These are phyloP conservation scores for Oryza glumipatula DNA, from an alignment of 176 grass and related monocot genomes.

Conservation along the genomic window DNA sequence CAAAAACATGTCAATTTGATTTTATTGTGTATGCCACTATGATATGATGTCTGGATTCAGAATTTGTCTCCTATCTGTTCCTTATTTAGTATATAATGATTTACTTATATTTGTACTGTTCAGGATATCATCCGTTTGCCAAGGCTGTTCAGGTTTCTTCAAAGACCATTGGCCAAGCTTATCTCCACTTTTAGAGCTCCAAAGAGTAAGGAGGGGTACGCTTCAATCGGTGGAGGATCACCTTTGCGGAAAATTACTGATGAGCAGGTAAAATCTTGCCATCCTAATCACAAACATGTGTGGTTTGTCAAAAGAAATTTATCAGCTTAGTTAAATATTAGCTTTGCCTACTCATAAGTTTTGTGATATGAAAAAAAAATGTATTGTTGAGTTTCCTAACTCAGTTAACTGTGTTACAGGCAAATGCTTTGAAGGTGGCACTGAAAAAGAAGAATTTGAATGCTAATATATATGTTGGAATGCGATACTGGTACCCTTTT, in stretches of 20 bases:
- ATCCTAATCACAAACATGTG: not conserved
- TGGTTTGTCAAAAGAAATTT: constrained; percentile 5
- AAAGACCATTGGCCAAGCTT: constrained; percentile 91
- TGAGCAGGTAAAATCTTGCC: constrained; percentile 71
- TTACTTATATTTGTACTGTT: constrained; percentile 9
- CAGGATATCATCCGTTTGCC: constrained; percentile 97
- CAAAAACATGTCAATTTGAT: not conserved
- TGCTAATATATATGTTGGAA: constrained; percentile 90
- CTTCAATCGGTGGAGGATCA: constrained; percentile 95
- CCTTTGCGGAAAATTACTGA: constrained; percentile 92
- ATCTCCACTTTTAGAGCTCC: constrained; percentile 91
- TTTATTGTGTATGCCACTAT: not conserved
- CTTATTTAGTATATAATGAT: not conserved
- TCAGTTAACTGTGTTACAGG: constrained; percentile 52
- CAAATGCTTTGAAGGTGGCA: constrained; percentile 71
- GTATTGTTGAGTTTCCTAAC: constrained; percentile 1
- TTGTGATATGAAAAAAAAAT: constrained; percentile 20
- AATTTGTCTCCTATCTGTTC: not conserved
- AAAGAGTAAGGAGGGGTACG: constrained; percentile 97
- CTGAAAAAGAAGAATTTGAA: constrained; percentile 75
- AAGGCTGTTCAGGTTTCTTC: constrained; percentile 93
- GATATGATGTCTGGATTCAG: not conserved
- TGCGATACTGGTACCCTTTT: constrained; percentile 98
- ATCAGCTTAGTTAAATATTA: not conserved
- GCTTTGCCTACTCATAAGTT: not conserved